These are phyloP conservation scores for Peronospora farinosa DNA, from an alignment of 352 stramenopile species.

Conservation along the genomic window DNA sequence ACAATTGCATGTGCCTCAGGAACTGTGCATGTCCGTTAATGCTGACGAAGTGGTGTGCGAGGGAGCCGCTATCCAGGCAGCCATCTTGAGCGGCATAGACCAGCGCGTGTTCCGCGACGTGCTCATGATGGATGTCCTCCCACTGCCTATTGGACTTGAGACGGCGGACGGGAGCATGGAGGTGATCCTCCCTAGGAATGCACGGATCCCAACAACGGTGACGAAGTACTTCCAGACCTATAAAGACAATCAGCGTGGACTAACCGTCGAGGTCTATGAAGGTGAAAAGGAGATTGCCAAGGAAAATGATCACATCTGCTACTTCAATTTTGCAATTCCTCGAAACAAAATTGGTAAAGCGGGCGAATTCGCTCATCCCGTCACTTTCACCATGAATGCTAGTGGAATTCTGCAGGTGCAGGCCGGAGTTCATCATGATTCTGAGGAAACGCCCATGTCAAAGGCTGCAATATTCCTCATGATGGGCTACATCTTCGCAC, in stretches of 20 bases:
- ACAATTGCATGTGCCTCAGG: too few species aligned
- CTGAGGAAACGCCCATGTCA: slow-evolving; percentile 69
- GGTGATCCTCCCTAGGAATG: slow-evolving; percentile 92
- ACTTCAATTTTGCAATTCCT: slow-evolving; percentile 78
- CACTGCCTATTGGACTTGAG: slow-evolving; percentile 95
- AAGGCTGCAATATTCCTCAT: slow-evolving; percentile 53
- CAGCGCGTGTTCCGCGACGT: slow-evolving; percentile 92
- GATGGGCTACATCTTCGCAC: slow-evolving; percentile 38
- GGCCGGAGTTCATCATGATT: slow-evolving; percentile 73
- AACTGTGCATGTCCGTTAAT: too few species aligned
- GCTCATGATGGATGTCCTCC: slow-evolving; percentile 96
- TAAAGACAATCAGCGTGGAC: slow-evolving; percentile 60
- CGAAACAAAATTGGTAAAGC: slow-evolving; percentile 63
- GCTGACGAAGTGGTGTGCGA: too few species aligned
- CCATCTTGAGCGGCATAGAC: slow-evolving; percentile 92
- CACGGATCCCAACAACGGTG: slow-evolving; percentile 63
- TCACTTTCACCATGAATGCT: slow-evolving; percentile 84
- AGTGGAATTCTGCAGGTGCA: slow-evolving; percentile 81
- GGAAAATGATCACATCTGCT: slow-evolving; percentile 81
- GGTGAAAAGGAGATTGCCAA: slow-evolving; percentile 67
- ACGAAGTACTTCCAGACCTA: slow-evolving; percentile 83
- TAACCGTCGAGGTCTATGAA: slow-evolving; percentile 82
- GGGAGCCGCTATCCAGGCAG: slow-evolving; percentile 95
- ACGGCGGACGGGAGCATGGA: slow-evolving; percentile 97
- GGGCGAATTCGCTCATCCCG: slow-evolving; percentile 66